Conservation (phyloP, 1,284 basidiomycete species). For the Hymenochaete sp. region DNA sequence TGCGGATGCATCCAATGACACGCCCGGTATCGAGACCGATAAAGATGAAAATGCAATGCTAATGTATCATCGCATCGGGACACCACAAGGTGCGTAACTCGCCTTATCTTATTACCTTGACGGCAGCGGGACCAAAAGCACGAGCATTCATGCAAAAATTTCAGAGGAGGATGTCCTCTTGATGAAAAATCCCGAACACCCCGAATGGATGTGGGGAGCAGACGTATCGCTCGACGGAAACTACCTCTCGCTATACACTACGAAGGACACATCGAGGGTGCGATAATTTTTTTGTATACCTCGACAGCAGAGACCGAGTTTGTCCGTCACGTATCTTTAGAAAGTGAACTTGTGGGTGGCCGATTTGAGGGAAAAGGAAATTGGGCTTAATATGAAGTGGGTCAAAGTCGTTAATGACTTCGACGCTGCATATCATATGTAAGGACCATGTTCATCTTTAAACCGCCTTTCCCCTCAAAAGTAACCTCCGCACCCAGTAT, state of each 20-base stretch:
- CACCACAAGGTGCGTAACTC: constrained; percentile 47
- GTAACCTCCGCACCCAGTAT: constrained; percentile 34
- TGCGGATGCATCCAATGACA: constrained; percentile 40
- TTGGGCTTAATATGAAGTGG: constrained; percentile 61
- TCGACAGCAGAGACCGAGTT: neutral
- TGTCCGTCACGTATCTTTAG: constrained; percentile 28
- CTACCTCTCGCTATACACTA: constrained; percentile 50
- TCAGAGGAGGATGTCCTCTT: constrained; percentile 63
- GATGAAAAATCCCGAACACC: constrained; percentile 53
- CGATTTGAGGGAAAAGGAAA: constrained; percentile 49
- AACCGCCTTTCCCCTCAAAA: neutral
- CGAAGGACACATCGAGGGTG: constrained; percentile 60
- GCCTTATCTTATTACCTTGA: neutral
- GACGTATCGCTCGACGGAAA: constrained; percentile 51
- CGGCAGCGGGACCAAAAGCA: too few species aligned
- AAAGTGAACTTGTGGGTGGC: constrained; percentile 77
- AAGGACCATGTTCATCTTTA: constrained; percentile 24
- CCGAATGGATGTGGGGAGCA: constrained; percentile 57
- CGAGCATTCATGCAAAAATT: too few species aligned
- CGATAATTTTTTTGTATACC: constrained; percentile 18
- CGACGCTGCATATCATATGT: constrained; percentile 56
- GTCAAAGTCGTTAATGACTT: constrained; percentile 58
- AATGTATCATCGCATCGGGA: constrained; percentile 67
- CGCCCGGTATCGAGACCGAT: constrained; percentile 55
- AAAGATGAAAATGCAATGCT: constrained; percentile 64